A percentile compares a stretch with the other conserved stretches of the same genome.
Conservation (phyloP, 2,329 filamentous ascomycete species). For the Fusarium falciforme region DNA sequence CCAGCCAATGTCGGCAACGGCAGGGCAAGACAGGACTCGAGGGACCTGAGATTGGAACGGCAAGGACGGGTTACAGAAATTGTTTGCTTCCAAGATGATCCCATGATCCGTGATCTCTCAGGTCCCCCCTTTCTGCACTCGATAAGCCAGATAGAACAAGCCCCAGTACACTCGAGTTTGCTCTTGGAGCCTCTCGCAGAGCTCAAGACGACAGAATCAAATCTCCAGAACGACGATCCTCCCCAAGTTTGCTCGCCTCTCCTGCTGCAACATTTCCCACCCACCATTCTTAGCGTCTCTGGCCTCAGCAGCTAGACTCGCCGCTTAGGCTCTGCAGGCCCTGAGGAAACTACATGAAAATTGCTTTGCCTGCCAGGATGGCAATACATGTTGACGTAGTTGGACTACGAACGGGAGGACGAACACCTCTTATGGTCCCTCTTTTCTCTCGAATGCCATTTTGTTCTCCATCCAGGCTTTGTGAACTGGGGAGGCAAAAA, state of each 20-base stretch:
- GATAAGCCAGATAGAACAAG: neutral
- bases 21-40: slow-evolving; percentile 12
- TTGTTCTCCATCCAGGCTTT: neutral
- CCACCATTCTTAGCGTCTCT: neutral
- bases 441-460: neutral
- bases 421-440: neutral
- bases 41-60: slow-evolving; percentile 23
- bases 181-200: neutral
- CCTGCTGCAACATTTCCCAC: neutral
- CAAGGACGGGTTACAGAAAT: slow-evolving; percentile 25
- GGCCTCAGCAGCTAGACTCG: neutral
- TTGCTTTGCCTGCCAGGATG: neutral
- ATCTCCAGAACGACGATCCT: neutral
- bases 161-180: neutral
- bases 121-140: neutral
- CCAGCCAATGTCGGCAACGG: slow-evolving; percentile 8
- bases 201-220: neutral
- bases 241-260: slow-evolving; percentile 5
- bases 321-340: neutral
- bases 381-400: neutral
- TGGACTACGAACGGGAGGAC: neutral
- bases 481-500: neutral
- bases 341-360: neutral
- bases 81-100: slow-evolving; percentile 25
- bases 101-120: neutral